Evolutionary conservation across 371 early-diverging fungal species (phyloP), one percentile per base, ranked within the genome.

Genomic region (Smittium mucronatum): DNA sequence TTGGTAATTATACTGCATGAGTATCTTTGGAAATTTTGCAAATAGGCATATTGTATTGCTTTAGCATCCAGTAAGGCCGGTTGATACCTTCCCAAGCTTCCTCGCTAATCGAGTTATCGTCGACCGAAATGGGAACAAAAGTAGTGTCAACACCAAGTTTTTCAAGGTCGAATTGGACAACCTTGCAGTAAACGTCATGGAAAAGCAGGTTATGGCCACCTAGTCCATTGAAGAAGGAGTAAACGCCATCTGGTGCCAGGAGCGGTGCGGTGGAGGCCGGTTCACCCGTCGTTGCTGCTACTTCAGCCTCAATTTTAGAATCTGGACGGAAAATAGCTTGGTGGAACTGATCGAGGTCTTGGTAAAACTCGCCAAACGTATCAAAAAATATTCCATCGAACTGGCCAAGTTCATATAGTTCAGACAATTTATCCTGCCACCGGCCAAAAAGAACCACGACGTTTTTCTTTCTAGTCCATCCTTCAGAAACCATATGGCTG

Each of bases 181-280:
- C 82, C 36, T 85, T 78, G 75, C 93, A 93, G 68, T 93, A 92
- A 1, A 97, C 94, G 63, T 93, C 95, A 76, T 95, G 92, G 83
- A 97, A 97, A 75, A 95, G 91, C 71, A 86, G 83, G 76, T 94
- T 94, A 36, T 91, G 89, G 34, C 93, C 95, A 31, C 93, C 93
- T 25, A 95, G 80, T 0, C 97, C 97, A 70, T 95, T 95, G 76
- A 97, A 97, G 81, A 89, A 97, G 31, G 92, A 89, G 77, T 95
- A 97, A 61, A 89, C 76, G 32, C 93, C 94, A 67, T 72, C 69
- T 64, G 73, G 63, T 57, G 68, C 64, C 25, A 79, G 69, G 11
- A 79, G 63, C 1, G 78, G 79, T 64, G 60, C 26, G n/a, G n/a
- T n/a, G 36, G 57, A 29, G 5, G 57, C 57, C n/a, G n/a, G n/a